Evolutionary conservation across 768 basidiomycete species (phyloP).

Genomic region (Mrakia frigida): DNA sequence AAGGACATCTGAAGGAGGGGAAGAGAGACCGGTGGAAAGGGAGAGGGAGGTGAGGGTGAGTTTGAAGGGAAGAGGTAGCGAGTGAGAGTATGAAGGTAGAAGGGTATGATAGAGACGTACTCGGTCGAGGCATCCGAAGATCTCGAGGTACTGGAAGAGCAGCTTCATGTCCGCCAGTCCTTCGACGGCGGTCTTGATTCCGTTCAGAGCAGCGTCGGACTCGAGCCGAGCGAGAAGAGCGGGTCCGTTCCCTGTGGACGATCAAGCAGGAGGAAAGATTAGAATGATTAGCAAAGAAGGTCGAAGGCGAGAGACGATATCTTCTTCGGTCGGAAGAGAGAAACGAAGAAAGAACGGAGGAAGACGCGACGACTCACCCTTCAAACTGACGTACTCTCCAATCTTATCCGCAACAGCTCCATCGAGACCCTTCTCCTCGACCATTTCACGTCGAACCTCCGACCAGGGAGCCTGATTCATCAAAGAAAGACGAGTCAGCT

Average conservation of each 20-base stretch:
- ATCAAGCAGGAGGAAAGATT: neutral
- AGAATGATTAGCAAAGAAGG: neutral
- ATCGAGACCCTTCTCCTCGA: slow-evolving; percentile 84
- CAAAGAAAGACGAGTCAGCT: neutral
- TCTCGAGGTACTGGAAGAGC: slow-evolving; percentile 72
- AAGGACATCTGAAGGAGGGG: slow-evolving; percentile 69
- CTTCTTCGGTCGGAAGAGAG: neutral
- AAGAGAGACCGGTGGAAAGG: neutral
- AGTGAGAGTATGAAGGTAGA: neutral
- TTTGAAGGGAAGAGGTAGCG: neutral
- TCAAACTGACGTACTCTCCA: slow-evolving; percentile 92
- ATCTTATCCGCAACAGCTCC: slow-evolving; percentile 79
- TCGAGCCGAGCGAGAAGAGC: slow-evolving; percentile 67
- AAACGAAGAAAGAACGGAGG: neutral
- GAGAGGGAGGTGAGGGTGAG: neutral
- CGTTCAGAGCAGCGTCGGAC: slow-evolving; percentile 59
- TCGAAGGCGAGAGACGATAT: no score
- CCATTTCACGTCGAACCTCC: slow-evolving; percentile 95
- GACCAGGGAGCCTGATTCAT: slow-evolving; percentile 66
- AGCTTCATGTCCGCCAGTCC: slow-evolving; percentile 82
- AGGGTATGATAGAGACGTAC: slow-evolving; percentile 44
- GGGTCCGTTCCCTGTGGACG: slow-evolving; percentile 57
- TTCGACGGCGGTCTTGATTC: slow-evolving; percentile 67
- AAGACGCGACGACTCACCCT: slow-evolving; percentile 54
- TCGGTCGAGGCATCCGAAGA: slow-evolving; percentile 73